Conservation (phyloP, 2,329 filamentous ascomycete genomes). For the Pseudonectria buxi region DNA sequence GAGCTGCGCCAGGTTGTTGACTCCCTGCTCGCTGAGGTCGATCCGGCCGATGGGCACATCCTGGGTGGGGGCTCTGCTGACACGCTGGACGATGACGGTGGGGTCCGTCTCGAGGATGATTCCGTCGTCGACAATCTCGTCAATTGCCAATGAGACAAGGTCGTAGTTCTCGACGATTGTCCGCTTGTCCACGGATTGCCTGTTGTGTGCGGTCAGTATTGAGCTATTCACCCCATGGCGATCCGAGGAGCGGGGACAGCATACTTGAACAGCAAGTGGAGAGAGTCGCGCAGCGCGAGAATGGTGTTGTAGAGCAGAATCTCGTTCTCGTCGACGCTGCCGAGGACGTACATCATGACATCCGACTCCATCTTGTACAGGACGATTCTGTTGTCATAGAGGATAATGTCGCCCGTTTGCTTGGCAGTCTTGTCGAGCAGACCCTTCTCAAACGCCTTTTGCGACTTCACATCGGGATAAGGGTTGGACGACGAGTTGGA, state of each 20-base stretch:
- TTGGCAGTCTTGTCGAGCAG: constrained; percentile 93
- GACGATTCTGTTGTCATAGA: constrained; percentile 94
- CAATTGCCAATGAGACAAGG: constrained; percentile 84
- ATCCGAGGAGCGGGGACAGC: constrained; percentile 16
- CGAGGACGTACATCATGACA: constrained; percentile 92
- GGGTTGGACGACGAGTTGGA: constrained; percentile 58
- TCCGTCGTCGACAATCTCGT: constrained; percentile 92
- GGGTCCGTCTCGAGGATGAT: constrained; percentile 97
- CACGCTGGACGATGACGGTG: constrained; percentile 83
- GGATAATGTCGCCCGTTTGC: constrained; percentile 89
- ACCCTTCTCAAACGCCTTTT: constrained; percentile 95
- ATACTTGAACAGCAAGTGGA: constrained; percentile 89
- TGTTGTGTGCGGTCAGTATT: constrained; percentile 31
- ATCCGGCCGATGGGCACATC: constrained; percentile 91
- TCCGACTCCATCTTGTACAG: constrained; percentile 98
- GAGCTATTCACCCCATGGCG: constrained; percentile 4
- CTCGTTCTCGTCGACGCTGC: constrained; percentile 90
- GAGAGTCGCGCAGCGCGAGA: constrained; percentile 78
- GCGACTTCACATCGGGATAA: constrained; percentile 83
- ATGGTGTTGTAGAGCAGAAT: constrained; percentile 93
- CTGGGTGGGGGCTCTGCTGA: constrained; percentile 84
- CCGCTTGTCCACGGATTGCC: constrained; percentile 93
- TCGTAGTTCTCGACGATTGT: constrained; percentile 99
- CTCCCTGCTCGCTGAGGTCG: constrained; percentile 89
- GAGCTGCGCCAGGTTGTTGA: constrained; percentile 90